Conservation (phyloP, 495 filamentous ascomycete genomes). For the Penicillium goetzii region DNA sequence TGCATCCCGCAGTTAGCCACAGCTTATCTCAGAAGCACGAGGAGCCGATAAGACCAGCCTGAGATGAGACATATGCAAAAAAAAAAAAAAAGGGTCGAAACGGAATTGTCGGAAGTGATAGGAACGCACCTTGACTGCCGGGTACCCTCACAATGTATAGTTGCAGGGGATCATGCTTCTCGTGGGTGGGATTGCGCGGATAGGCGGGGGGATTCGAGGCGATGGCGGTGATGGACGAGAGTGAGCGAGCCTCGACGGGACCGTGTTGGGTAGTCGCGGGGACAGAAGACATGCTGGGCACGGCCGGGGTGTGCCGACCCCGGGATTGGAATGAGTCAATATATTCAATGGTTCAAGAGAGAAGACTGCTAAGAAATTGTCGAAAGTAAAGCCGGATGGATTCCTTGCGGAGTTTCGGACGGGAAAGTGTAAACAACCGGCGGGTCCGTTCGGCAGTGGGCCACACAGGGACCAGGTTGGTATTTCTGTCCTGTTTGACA, state of each 20-base stretch:
- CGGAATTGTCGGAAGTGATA: neutral
- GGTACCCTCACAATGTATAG: conserved; percentile 93
- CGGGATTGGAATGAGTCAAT: neutral
- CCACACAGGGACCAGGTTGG: conserved; percentile 1
- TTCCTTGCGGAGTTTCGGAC: conserved; percentile 4
- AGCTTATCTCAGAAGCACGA: conserved; percentile 19
- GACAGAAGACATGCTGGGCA: conserved; percentile 27
- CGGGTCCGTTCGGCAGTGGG: conserved; percentile 14
- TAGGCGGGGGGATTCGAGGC: conserved; percentile 87
- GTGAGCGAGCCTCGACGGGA: conserved; percentile 76
- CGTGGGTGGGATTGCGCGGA: conserved; percentile 71
- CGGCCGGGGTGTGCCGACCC: conserved; percentile 36
- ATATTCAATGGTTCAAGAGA: neutral
- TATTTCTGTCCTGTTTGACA: conserved; percentile 5
- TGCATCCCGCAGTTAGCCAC: conserved; percentile 20
- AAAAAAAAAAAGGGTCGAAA: neutral
- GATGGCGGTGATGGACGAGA: conserved; percentile 76
- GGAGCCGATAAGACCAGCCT: conserved; percentile 13
- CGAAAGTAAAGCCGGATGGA: neutral
- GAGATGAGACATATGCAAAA: neutral
- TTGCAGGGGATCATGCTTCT: conserved; percentile 66
- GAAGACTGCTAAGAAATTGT: neutral
- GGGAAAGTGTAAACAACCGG: conserved; percentile 10
- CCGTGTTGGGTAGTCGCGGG: conserved; percentile 35
- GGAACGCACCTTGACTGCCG: conserved; percentile 75